Base-by-base conservation (phyloP, 2,329 filamentous ascomycete genomes). In the Hypoxylon sp. region DNA sequence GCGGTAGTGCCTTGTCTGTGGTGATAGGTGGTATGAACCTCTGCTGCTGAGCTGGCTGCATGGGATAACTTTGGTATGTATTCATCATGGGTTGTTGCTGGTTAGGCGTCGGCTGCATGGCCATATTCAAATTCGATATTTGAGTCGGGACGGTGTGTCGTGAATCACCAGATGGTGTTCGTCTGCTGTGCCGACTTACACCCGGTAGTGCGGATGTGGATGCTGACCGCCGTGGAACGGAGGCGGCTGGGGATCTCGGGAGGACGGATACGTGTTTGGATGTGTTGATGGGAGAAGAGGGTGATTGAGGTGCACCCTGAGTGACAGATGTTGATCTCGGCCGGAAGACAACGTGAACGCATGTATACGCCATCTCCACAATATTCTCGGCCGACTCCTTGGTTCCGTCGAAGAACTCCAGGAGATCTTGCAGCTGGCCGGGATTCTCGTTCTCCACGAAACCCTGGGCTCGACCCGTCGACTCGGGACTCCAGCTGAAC, bases 321-420 rank as follows among this genome's bases (percentile, higher is more conserved):
- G 34, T 46, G 27, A 65, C 50, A 7, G 72, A 54, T 19, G 62
- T 54, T 29, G 72, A 73, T 58, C 72, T 73, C 27, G 76, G 75
- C 27, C 74, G 72, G 48, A 76, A 65, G n/a, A 76, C 70, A 50
- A 77, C 71, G 48, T 77, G 75, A 14, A 71, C 79, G 68, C 71
- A 80, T 51, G 39, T 78, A 74, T 67, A 89, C 3, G 88, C 88
- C 55, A 87, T 80, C 56, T 82, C 81, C 11, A 88, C 86, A 46
- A 90, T 82, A 69, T 81, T 83, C 65, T 85, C 81, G 0, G 87
- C 85, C 67, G 88, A 85, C 52, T 85, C 82, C 51, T 83, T 84
- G 32, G 85, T 82, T 37, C 86, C 83, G 4, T 85, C 87, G 72
- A 89, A 90, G 72, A 88, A 88, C 72, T 91, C 88, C 25, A 91